Evolutionary conservation across 139 green algal species (phyloP).

Genomic region (Chlorella sorokiniana): DNA sequence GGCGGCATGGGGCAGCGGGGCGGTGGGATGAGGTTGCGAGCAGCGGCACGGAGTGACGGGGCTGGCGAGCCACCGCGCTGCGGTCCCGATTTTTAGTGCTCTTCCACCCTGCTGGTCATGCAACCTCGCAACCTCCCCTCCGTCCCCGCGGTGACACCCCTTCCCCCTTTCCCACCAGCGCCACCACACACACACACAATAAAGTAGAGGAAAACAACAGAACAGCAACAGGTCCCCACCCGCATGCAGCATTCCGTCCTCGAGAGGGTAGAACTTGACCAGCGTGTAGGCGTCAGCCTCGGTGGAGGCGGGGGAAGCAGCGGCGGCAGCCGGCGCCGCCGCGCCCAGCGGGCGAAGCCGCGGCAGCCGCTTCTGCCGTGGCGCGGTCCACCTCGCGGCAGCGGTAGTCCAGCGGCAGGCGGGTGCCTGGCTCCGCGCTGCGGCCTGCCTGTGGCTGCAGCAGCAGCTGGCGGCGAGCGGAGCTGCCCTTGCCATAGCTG

Average conservation of each 20-base stretch:
- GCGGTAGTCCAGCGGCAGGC: slow-evolving; percentile 9
- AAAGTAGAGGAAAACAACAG: too few species aligned
- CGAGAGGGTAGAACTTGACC: slow-evolving; percentile 67
- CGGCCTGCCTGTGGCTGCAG: not conserved
- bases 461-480: slow-evolving; percentile 16
- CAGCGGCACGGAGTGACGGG: too few species aligned
- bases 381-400: not conserved
- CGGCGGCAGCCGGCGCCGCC: slow-evolving; percentile 17
- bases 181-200: not conserved
- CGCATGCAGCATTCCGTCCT: slow-evolving; percentile 16
- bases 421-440: not conserved
- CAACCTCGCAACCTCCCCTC: not conserved
- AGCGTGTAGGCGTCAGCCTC: slow-evolving; percentile 60
- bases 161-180: not conserved
- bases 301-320: slow-evolving; percentile 51
- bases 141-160: not conserved
- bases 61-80: too few species aligned
- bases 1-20: not conserved
- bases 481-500: slow-evolving; percentile 10
- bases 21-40: too few species aligned
- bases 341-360: not conserved
- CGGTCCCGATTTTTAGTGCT: not conserved
- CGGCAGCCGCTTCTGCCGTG: not conserved
- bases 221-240: slow-evolving; percentile 6
- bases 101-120: not conserved